phyloP scores from a whole-genome alignment of 352 stramenopile genomes.

The Poterioochromonas sp. region DNA sequence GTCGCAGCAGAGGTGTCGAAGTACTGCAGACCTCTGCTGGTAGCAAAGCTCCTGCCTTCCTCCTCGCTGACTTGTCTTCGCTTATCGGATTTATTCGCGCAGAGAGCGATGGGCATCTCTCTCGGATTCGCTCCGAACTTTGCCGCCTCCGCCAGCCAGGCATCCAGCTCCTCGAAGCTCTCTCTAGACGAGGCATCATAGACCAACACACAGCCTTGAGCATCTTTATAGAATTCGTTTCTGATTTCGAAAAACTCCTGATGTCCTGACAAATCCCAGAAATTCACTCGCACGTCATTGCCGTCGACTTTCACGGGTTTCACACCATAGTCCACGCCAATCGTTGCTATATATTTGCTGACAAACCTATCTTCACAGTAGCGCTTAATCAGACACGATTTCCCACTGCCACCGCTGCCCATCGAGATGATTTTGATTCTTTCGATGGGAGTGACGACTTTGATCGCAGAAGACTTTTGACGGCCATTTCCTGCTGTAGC shows the following conservation, averaged over 20 bases:
- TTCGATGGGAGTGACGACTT: slow-evolving; percentile 9
- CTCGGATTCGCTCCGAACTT: slow-evolving; percentile 68
- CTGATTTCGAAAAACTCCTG: slow-evolving; percentile 84
- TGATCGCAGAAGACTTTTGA: not conserved
- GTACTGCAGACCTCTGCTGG: slow-evolving; percentile 50
- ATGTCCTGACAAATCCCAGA: slow-evolving; percentile 81
- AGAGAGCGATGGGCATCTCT: slow-evolving; percentile 68
- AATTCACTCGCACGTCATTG: slow-evolving; percentile 64
- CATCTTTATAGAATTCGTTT: slow-evolving; percentile 94
- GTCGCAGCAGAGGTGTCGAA: slow-evolving; percentile 81
- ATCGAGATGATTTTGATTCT: slow-evolving; percentile 88
- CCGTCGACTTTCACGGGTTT: slow-evolving; percentile 25
- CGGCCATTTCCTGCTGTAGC: too few species aligned
- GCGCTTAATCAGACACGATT: slow-evolving; percentile 87
- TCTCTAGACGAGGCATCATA: slow-evolving; percentile 54
- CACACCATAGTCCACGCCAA: slow-evolving; percentile 83
- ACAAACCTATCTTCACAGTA: slow-evolving; percentile 89
- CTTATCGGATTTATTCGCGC: slow-evolving; percentile 78
- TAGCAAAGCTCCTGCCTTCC: slow-evolving; percentile 25
- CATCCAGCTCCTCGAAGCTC: slow-evolving; percentile 69
- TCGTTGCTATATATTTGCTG: slow-evolving; percentile 87
- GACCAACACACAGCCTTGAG: slow-evolving; percentile 51
- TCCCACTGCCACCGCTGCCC: slow-evolving; percentile 71
- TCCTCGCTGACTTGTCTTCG: slow-evolving; percentile 44
- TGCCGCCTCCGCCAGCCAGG: slow-evolving; percentile 69